Evolutionary conservation across 2,329 filamentous ascomycete genomes (phyloP).

Genomic region (Penicillium hesseltinei): DNA sequence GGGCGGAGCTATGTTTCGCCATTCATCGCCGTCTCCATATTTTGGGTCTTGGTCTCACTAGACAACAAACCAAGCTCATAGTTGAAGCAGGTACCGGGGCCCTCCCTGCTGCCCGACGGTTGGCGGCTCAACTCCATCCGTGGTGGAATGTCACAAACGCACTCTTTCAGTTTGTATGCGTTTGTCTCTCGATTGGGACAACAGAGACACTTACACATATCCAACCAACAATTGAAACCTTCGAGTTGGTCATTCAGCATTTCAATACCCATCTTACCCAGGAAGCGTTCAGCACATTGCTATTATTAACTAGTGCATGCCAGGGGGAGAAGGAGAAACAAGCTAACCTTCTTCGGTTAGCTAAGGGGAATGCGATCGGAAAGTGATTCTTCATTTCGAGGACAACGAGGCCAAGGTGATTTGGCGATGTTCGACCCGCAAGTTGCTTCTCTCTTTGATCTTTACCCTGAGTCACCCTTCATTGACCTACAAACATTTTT

Average conservation of each 20-base stretch:
- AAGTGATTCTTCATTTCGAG: background rate
- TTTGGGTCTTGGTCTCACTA: slow-evolving; percentile 33
- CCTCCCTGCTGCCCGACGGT: slow-evolving; percentile 33
- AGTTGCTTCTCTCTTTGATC: background rate
- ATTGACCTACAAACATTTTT: background rate
- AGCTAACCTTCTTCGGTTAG: background rate
- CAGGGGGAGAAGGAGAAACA: background rate
- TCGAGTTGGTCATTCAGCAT: slow-evolving; percentile 38
- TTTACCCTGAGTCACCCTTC: background rate
- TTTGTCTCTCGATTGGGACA: slow-evolving; percentile 43
- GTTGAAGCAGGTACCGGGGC: slow-evolving; percentile 38
- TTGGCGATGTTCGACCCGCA: background rate
- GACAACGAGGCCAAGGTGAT: background rate
- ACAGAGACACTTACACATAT: slow-evolving; percentile 37
- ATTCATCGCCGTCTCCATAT: slow-evolving; percentile 45
- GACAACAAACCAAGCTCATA: slow-evolving; percentile 31
- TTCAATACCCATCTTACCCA: slow-evolving; percentile 24
- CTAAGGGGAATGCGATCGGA: background rate
- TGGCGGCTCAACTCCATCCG: slow-evolving; percentile 36
- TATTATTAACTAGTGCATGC: background rate
- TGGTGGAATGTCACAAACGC: slow-evolving; percentile 48
- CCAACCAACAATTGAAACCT: slow-evolving; percentile 36
- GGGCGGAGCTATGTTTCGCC: slow-evolving; percentile 31
- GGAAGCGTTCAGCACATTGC: background rate
- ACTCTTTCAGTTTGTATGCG: slow-evolving; percentile 45